These are phyloP conservation scores for Harringtonia aguacate DNA, from an alignment of 2,329 filamentous ascomycete species.

Conservation along the genomic window DNA sequence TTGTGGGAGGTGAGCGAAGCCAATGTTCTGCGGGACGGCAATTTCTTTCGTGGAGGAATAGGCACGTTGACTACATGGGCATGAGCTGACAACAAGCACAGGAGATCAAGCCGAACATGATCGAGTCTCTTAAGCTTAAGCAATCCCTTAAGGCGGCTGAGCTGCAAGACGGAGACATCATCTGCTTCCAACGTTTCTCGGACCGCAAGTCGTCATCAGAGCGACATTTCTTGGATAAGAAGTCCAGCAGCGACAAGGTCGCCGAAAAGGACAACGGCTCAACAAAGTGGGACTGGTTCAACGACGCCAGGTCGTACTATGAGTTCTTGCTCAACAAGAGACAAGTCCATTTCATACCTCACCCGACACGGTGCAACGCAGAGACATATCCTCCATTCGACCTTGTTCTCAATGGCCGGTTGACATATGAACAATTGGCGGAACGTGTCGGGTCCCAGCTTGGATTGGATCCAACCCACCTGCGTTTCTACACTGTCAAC, in stretches of 20 bases:
- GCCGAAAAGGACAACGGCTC: constrained; percentile 13
- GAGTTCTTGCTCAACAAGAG: constrained; percentile 85
- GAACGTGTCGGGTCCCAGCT: constrained; percentile 74
- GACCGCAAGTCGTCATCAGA: constrained; percentile 30
- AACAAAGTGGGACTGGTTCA: constrained; percentile 41
- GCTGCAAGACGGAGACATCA: constrained; percentile 92
- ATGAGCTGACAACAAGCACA: constrained; percentile 15
- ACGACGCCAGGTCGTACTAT: constrained; percentile 79
- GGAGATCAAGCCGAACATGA: constrained; percentile 98
- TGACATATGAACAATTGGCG: constrained; percentile 78
- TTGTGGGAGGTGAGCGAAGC: constrained; percentile 59
- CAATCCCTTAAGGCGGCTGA: constrained; percentile 83
- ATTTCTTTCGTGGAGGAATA: too few relatives aligned
- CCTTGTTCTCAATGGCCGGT: constrained; percentile 74
- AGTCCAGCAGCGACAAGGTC: constrained; percentile 25
- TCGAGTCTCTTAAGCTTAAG: constrained; percentile 87
- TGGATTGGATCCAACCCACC: constrained; percentile 68
- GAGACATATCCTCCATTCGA: constrained; percentile 57
- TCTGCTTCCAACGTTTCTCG: constrained; percentile 72
- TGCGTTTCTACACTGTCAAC: constrained; percentile 86
- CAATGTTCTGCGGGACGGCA: too few relatives aligned
- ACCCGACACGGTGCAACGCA: constrained; percentile 43
- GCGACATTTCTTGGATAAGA: constrained; percentile 25
- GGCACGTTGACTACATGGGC: not conserved
- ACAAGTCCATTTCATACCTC: constrained; percentile 66